Base-by-base conservation (phyloP, 2,329 filamentous ascomycete species). In the Alternaria solani region DNA sequence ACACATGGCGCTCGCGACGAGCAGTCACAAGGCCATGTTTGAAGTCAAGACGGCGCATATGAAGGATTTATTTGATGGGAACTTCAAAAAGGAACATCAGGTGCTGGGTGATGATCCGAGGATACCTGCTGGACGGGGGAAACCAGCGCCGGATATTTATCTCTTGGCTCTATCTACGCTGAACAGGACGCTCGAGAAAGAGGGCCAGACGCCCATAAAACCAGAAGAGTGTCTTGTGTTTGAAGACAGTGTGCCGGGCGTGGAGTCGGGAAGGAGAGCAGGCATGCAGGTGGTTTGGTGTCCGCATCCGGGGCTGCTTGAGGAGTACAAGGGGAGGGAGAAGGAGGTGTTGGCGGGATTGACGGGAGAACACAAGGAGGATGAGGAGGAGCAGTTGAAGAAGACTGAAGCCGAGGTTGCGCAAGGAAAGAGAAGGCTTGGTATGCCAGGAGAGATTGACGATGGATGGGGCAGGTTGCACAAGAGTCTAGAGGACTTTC, bases 221-320 rank as follows among this genome's bases (percentile, higher is more conserved):
- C 93, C 93, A 0, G 91, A 91, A 67, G 94, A 98, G 79, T 98
- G 95, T 75, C 84, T 99, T 16, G 95, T 98, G 0, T 98, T 99
- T 72, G 95, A 99, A 80, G 95, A 99, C 78, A 92, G 90, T 46
- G 94, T 98, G 1, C 92, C 93, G 0, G 95, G 95, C 4, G 93
- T 97, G 3, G 95, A 99, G 80, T 88, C 93, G 2, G 95, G 93
- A 5, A 84, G 95, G 54, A 87, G 95, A 66, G 95, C 95, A 0
- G 94, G 94, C 0, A 98, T 98, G 94, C 88, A 94, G 67, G 93
- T 96, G 12, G 84, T 97, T 1, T 99, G 95, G 95, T 90, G 88
- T 69, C 95, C 95, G 25, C 93, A 98, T 79, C 87, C 88, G 1
- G 91, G 88, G 73, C 81, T 99, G 53, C 84, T 91, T 80, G 83